Conservation (phyloP, 2,329 filamentous ascomycete species). For the Aspergillus cejpii region DNA sequence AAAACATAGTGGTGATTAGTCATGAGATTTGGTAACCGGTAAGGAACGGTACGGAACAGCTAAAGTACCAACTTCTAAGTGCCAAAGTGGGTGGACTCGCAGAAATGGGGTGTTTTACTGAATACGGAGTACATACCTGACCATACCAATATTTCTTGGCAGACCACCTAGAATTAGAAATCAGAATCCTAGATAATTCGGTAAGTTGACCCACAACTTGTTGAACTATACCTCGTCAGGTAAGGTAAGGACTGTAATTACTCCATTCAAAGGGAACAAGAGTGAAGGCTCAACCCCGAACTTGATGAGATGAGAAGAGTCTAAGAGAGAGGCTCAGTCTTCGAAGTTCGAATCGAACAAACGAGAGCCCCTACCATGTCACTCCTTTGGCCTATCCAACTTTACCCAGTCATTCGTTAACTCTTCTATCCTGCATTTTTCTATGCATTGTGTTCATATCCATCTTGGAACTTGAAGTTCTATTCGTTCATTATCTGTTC, state of each 20-base stretch:
- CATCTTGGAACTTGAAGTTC: slow-evolving; percentile 6
- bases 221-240: neutral
- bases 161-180: too few relatives aligned
- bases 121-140: neutral
- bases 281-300: too few relatives aligned
- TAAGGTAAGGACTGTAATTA: neutral
- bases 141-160: neutral
- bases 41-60: too few relatives aligned
- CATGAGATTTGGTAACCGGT: too few relatives aligned
- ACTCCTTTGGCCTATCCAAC: slow-evolving; percentile 22
- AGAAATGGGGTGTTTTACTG: too few relatives aligned
- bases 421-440: slow-evolving; percentile 13
- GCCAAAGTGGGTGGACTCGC: too few relatives aligned
- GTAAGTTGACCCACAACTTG: neutral
- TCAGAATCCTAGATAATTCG: too few relatives aligned
- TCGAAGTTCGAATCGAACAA: slow-evolving; percentile 4
- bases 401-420: slow-evolving; percentile 29
- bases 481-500: slow-evolving; percentile 10
- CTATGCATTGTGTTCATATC: slow-evolving; percentile 8
- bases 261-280: neutral
- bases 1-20: too few relatives aligned
- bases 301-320: too few relatives aligned
- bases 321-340: neutral
- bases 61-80: too few relatives aligned
- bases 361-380: slow-evolving; percentile 22